Base-by-base conservation (phyloP, 768 basidiomycete species). In the Trametopsis cervina region DNA sequence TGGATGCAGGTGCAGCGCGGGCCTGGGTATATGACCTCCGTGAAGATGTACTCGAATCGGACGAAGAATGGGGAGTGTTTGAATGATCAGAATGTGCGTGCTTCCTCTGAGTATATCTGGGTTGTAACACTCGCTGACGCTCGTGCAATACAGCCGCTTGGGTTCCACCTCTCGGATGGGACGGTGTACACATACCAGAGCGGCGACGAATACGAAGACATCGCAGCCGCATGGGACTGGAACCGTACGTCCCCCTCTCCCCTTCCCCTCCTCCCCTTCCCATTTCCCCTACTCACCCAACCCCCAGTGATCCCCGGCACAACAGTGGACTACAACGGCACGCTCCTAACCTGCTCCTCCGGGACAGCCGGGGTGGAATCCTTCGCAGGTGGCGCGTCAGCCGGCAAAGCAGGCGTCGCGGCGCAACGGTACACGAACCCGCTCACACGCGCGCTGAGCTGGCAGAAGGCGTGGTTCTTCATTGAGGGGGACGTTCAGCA, bases 401-500 rank as follows among this genome's bases (percentile, higher is more conserved):
- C 80, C 44, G 81, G 79, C 4, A 54, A 62, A 25, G 59, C 73
- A 43, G 85, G 84, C 7, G 62, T 77, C 13, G 75, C 76, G 0
- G 81, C 71, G 20, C 83, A 85, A 82, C 71, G 74, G 41, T 88
- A 78, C 59, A 76, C 74, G 21, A 86, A 85, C 57, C 83, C 85
- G 4, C 47, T 68, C 40, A 84, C 81, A 4, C 55, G 66, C 13
- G 56, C 69, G 9, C 61, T 87, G 25, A 60, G 66, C 37, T 88
- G 75, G 72, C 81, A 83, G 56, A 87, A 86, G 63, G 72, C 76
- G 0, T 85, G 81, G 80, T 85, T 87, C 66, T 86, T 84, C 74
- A 67, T 86, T 26, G 71, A 75, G 12, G 64, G 78, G 54, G 80
- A 81, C 50, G 66, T 80, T 9, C 81, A 83, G 54, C 72, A 78